phyloP scores from a whole-genome alignment of 2,329 filamentous ascomycete species.

The Orbilia quercus region DNA sequence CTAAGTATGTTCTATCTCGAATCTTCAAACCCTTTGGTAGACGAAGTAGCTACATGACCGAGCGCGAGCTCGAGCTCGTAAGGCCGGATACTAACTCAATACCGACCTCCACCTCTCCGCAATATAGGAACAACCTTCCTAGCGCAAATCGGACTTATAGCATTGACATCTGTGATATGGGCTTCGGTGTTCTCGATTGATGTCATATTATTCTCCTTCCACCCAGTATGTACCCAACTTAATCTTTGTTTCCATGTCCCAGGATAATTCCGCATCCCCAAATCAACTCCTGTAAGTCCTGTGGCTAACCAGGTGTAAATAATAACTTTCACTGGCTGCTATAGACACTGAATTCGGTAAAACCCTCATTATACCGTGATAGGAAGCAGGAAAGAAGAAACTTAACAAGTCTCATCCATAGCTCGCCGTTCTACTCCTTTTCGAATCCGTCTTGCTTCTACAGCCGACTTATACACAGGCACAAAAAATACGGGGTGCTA shows the following conservation, averaged over 20 bases:
- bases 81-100: too few relatives aligned
- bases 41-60: too few relatives aligned
- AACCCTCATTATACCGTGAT: too few relatives aligned
- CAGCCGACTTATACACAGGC: constrained; percentile 83
- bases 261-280: too few relatives aligned
- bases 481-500: constrained; percentile 76
- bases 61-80: too few relatives aligned
- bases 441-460: constrained; percentile 83
- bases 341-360: constrained; percentile 5
- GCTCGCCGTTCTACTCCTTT: constrained; percentile 77
- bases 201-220: constrained; percentile 84
- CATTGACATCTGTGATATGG: constrained; percentile 82
- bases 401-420: constrained; percentile 15
- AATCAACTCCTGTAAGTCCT: neutral
- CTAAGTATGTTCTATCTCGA: too few relatives aligned
- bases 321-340: neutral
- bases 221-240: constrained; percentile 76
- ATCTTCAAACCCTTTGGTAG: too few relatives aligned
- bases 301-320: neutral
- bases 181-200: constrained; percentile 76
- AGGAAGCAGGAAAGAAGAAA: too few relatives aligned
- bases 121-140: constrained; percentile 79
- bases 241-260: neutral
- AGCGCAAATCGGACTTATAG: constrained; percentile 80
- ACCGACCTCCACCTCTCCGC: too few relatives aligned